Conservation (phyloP, 2,329 filamentous ascomycete species). For the Botrytis tulipae region DNA sequence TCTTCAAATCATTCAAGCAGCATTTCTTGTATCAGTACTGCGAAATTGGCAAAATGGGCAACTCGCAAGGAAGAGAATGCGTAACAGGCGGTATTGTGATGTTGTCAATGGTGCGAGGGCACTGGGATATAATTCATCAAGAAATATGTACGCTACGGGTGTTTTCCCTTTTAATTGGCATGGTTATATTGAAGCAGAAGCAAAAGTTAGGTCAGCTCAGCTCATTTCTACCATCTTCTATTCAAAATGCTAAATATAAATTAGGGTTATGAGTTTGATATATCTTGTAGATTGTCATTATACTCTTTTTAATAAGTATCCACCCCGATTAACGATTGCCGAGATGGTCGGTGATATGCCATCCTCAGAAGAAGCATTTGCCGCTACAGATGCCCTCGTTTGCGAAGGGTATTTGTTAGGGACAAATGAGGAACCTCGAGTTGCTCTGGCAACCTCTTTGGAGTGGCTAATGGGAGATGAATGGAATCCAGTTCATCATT, state of each 20-base stretch:
- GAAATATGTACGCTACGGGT: conserved; percentile 2
- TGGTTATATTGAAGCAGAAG: conserved; percentile 5
- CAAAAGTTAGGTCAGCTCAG: conserved; percentile 4
- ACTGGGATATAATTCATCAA: not conserved
- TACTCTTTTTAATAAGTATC: not conserved
- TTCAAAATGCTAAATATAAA: not conserved
- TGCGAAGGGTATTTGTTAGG: conserved; percentile 10
- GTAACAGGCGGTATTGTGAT: conserved; percentile 10
- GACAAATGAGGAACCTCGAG: not conserved
- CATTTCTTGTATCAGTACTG: conserved; percentile 12
- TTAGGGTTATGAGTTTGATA: conserved; percentile 3
- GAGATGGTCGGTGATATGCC: conserved; percentile 14
- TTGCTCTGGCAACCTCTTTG: not conserved
- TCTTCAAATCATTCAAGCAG: conserved; percentile 13
- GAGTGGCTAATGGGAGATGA: conserved; percentile 3
- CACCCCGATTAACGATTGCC: not conserved
- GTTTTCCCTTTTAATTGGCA: not conserved
- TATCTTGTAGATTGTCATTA: conserved; percentile 1
- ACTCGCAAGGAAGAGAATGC: conserved; percentile 1
- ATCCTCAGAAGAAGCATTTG: conserved; percentile 13
- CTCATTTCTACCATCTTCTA: not conserved
- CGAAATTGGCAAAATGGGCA: conserved; percentile 15
- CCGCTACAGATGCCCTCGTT: not conserved
- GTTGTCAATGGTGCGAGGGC: not conserved
- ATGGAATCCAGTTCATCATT: not conserved